Conservation (phyloP, 129 eudicot genomes). For the Heracleum sosnowskyi region DNA sequence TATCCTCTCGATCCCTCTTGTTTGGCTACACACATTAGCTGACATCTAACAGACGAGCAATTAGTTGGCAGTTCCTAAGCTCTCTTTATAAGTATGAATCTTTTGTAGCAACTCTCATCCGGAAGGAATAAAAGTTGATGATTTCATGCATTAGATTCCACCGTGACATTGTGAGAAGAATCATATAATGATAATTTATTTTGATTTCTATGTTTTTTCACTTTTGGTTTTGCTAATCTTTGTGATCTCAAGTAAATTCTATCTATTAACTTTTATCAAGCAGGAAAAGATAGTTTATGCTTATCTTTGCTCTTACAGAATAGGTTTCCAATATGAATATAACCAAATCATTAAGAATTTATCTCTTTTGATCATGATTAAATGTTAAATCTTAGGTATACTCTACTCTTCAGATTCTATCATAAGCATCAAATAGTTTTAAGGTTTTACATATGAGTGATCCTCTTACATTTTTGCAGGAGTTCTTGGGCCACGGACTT, state of each 20-base stretch:
- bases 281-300: constrained; percentile 6
- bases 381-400: neutral
- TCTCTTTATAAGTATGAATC: neutral
- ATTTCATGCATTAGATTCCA: constrained; percentile 6
- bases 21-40: constrained; percentile 5
- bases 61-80: constrained; percentile 7
- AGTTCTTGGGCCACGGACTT: neutral
- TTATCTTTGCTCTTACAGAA: neutral
- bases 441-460: neutral
- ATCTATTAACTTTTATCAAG: neutral
- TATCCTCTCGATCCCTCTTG: neutral
- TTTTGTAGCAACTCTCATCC: constrained; percentile 4
- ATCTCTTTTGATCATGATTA: neutral
- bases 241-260: neutral
- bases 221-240: constrained; percentile 3
- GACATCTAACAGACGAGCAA: neutral
- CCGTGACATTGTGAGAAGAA: neutral
- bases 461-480: constrained; percentile 5
- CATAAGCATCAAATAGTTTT: neutral
- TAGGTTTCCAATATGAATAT: neutral
- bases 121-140: constrained; percentile 7
- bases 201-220: neutral
- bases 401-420: neutral
- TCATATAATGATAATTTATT: neutral
- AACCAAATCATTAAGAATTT: neutral